Evolutionary conservation across 352 stramenopile species (phyloP), one percentile per base, ranked within the genome.

Genomic region (Phytophthora hybrid): DNA sequence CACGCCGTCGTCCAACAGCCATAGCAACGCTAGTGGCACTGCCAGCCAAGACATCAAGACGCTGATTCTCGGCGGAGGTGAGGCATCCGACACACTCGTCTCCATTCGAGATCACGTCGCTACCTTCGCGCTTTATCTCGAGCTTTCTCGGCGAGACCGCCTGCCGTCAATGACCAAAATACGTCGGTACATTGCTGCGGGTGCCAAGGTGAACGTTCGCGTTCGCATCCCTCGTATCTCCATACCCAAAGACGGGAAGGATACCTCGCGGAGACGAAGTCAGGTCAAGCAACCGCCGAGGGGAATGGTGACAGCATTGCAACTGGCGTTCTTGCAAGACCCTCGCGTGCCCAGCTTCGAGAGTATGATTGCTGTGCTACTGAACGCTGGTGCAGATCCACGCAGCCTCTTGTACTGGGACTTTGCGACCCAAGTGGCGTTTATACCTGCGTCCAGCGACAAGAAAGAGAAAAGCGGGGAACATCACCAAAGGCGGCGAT

Each of bases 401-500:
- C 75, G 76, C 8, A 77, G 67, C 23, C 66, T 92, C 4, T 47
- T 94, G 21, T 81, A 85, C 21, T 94, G 83, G 85, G 63, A 80
- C 21, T 93, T 91, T 61, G 86, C 82, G 7, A 82, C 78, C 2
- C 77, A 87, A 52, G 79, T 83, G 0, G 69, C 93, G 0, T 83
- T 92, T 46, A 58, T 26, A 32, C 60, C 49, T 21, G 41, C 52
- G 21, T 69, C 29, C 6, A 68, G 34, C 26, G 69, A 67, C 11
- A 71, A 69, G 32, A 69, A 69, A 14, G 59, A 73, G 52, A 68
- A 77, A 54, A 80, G 44, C 19, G 57, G 74, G 23, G 74, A 82
- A 31, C 68, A 74, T 55, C 59, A 56, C 11, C 62, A 71, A 68
- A 59, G 49, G 5, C 69, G 53, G 31, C 66, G 37, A 70, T 59